Base-by-base conservation (phyloP, 371 early-diverging fungal species). In the Rhizomucor miehei region DNA sequence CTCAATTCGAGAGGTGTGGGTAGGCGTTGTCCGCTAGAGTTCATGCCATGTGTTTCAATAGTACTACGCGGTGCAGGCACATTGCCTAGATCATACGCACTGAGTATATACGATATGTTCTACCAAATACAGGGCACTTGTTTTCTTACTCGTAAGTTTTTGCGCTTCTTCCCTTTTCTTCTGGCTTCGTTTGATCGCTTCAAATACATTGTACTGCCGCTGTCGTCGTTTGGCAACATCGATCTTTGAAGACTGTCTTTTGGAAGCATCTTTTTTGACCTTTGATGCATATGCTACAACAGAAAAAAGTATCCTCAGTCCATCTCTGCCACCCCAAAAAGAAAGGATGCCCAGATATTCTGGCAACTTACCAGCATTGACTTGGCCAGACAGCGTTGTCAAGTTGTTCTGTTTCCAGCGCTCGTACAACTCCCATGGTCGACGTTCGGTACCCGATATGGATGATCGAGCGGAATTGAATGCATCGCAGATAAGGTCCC, bases 1-100 rank as follows among this genome's bases (percentile, higher is more conserved):
- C 85, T 82, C 37, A 94, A 63, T 49, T 93, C 92, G 49, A 83
- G 76, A 1, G 93, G 91, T 10, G 86, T 74, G 24, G 81, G 79
- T 21, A 83, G 64, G 44, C 79, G 66, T 44, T 80, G 80, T 4
- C 80, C 85, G 13, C 66, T 67, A 4, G 69, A 46, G 25, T 66
- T 65, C 58, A 71, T 56, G 19, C 79, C 79, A 57, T 78, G 75
- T 3, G 65, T 66, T 38, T 78, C 75, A 24, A 75, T 71, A n/a
- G 66, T 69, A 41, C 58, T 57, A 25, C 82, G 63, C n/a, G 86
- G 82, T 16, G 66, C 61, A 10, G 66, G 60, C 19, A 64, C 55
- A 13, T 54, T 39, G 19, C 19, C 62, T 57, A 19, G 17, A 45
- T 20, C 45, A 44, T 44, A 16, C 10, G 17, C 17, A 16, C 8